phyloP scores from a whole-genome alignment of 108 stramenopile species.

The Pelagomonas calceolata region DNA sequence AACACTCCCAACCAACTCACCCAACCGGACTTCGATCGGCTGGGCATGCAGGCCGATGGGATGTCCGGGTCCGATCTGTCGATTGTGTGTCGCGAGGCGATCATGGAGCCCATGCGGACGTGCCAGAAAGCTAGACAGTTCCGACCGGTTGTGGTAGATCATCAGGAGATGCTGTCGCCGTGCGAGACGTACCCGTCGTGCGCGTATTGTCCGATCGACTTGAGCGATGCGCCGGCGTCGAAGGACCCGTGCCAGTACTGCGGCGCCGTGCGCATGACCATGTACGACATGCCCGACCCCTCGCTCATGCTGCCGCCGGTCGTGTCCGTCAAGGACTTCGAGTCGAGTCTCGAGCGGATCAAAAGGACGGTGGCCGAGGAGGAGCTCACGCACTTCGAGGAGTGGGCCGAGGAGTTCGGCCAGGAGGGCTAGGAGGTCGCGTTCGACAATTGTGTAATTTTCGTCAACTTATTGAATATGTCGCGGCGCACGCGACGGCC shows the following conservation, averaged over 20 bases:
- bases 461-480: too few relatives aligned
- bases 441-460: too few relatives aligned
- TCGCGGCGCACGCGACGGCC: too few relatives aligned
- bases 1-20: constrained; percentile 74
- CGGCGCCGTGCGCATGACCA: constrained; percentile 69
- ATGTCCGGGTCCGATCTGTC: constrained; percentile 84
- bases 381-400: constrained; percentile 75
- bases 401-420: constrained; percentile 95
- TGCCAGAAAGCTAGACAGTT: constrained; percentile 93
- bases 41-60: constrained; percentile 71
- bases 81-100: constrained; percentile 88
- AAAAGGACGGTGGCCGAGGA: constrained; percentile 71
- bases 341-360: constrained; percentile 16
- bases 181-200: constrained; percentile 65
- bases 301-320: constrained; percentile 32
- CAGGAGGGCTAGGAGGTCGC: constrained; percentile 78
- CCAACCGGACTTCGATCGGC: constrained; percentile 62
- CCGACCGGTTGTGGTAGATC: neutral
- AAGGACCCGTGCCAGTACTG: constrained; percentile 70
- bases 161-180: neutral
- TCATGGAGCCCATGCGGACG: constrained; percentile 87
- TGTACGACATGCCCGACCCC: constrained; percentile 82
- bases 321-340: constrained; percentile 34
- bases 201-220: constrained; percentile 72
- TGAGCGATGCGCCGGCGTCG: constrained; percentile 51